Evolutionary conservation across 345 rosid species (phyloP), one percentile per base, ranked within the genome.

Genomic region (Brassica juncea): DNA sequence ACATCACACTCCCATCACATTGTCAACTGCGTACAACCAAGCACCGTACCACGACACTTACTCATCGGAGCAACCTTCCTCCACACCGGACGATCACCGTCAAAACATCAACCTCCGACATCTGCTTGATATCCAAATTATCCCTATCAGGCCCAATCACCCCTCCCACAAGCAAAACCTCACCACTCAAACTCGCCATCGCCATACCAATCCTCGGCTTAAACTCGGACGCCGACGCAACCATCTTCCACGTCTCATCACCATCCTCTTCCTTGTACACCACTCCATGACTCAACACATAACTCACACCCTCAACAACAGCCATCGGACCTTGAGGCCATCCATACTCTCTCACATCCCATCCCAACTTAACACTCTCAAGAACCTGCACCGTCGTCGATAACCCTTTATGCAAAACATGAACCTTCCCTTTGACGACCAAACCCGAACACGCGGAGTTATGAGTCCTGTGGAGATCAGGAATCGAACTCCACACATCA

Each of bases 91-190:
- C 93, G 88, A 67, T 92, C 97, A 49, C 78, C 0, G 82, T 79
- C 77, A 89, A 85, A 32, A 83, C 82, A 39, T 91, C 97, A 6
- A 92, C 92, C 63, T 89, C 94, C 0, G 97, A 90, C 82, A 32
- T 32, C 37, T 32, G 92, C 73, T 85, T 87, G 71, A 94, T 88
- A 55, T 87, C 91, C 95, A 97, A 86, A 37, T 92, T 62, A 71
- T 94, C 97, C 99, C 99, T 70, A 71, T 94, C 97, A 2, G 98
- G 98, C 15, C 99, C 99, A 1, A 94, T 82, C 89, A 7, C 93
- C 71, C 99, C 99, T 68, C 99, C 99, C 1, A 94, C 83, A 69
- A 92, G 82, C 66, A 87, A 88, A 27, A 95, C 83, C 68, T 95
- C 97, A n/a, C 85, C 92, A 27, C 93, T 83, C 34, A 92, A 68